Conservation (phyloP, 1,139 yeast species). For the Candida labiduridarum region DNA sequence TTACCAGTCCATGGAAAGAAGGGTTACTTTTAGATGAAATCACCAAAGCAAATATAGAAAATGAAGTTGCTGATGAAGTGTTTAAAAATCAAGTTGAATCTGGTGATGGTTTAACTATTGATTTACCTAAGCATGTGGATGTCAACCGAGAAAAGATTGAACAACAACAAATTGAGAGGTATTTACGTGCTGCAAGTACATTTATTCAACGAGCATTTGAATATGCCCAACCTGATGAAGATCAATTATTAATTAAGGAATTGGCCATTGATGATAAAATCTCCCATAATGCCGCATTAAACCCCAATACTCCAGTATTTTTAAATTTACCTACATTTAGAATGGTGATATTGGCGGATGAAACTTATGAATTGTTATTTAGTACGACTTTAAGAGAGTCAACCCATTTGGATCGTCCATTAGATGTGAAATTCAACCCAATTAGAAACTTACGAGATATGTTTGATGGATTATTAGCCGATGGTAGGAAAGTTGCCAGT, state of each 20-base stretch:
- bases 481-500: slow-evolving; percentile 86
- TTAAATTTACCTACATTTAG: slow-evolving; percentile 88
- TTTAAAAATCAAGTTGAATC: slow-evolving; percentile 32
- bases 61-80: slow-evolving; percentile 64
- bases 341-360: slow-evolving; percentile 94
- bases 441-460: slow-evolving; percentile 77
- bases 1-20: slow-evolving; percentile 84
- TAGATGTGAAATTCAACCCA: slow-evolving; percentile 44
- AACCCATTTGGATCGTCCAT: slow-evolving; percentile 64
- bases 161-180: slow-evolving; percentile 76
- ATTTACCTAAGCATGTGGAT: slow-evolving; percentile 58
- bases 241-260: slow-evolving; percentile 46
- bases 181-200: slow-evolving; percentile 82
- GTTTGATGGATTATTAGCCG: slow-evolving; percentile 90
- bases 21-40: slow-evolving; percentile 61
- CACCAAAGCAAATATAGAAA: slow-evolving; percentile 63
- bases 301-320: slow-evolving; percentile 75
- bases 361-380: slow-evolving; percentile 85
- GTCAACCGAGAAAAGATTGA: slow-evolving; percentile 66
- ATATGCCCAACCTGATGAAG: slow-evolving; percentile 72
- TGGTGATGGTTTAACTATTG: slow-evolving; percentile 34
- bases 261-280: slow-evolving; percentile 41
- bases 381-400: slow-evolving; percentile 65
- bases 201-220: slow-evolving; percentile 89
- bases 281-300: slow-evolving; percentile 72